phyloP scores from a whole-genome alignment of 768 basidiomycete species.

The Guyanaporus albipodus region DNA sequence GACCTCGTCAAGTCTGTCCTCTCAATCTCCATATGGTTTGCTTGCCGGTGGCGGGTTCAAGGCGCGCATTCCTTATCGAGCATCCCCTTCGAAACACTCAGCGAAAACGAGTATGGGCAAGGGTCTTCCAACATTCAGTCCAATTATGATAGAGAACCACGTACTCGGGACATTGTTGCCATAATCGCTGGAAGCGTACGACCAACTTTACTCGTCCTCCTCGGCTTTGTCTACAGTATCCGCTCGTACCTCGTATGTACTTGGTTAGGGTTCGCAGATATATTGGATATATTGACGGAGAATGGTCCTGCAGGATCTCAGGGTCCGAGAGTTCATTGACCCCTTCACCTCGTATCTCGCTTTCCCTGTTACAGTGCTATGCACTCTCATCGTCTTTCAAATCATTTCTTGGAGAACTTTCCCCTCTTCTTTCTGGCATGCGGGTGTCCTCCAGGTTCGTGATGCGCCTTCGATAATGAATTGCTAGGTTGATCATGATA shows the following conservation, averaged over 20 bases:
- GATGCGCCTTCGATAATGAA: not conserved
- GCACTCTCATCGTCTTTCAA: conserved; percentile 18
- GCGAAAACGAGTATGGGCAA: conserved; percentile 6
- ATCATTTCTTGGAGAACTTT: conserved; percentile 18
- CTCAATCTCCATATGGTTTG: conserved; percentile 16
- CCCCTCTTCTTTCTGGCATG: conserved; percentile 29
- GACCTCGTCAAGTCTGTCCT: conserved; percentile 19
- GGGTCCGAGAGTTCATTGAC: conserved; percentile 16
- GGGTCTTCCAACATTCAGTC: conserved; percentile 2
- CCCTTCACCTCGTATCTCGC: conserved; percentile 21
- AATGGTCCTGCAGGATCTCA: conserved; percentile 18
- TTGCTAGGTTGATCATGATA: conserved; percentile 1
- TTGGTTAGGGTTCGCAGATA: not conserved
- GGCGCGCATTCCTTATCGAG: not conserved
- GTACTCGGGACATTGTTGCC: not conserved
- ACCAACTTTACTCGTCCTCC: conserved; percentile 12
- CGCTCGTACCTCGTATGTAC: conserved; percentile 21
- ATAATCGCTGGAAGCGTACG: conserved; percentile 10
- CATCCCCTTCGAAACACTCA: conserved; percentile 4
- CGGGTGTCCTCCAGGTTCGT: conserved; percentile 33
- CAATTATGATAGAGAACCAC: not conserved
- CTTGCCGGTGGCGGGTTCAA: conserved; percentile 3
- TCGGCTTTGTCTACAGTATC: conserved; percentile 10
- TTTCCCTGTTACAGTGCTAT: conserved; percentile 21
- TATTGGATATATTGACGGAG: not conserved